A percentile compares a stretch with the other conserved stretches of the same genome.
Evolutionary conservation across 441 rosid species (phyloP).

Genomic region (Pelargonium hybrid): DNA sequence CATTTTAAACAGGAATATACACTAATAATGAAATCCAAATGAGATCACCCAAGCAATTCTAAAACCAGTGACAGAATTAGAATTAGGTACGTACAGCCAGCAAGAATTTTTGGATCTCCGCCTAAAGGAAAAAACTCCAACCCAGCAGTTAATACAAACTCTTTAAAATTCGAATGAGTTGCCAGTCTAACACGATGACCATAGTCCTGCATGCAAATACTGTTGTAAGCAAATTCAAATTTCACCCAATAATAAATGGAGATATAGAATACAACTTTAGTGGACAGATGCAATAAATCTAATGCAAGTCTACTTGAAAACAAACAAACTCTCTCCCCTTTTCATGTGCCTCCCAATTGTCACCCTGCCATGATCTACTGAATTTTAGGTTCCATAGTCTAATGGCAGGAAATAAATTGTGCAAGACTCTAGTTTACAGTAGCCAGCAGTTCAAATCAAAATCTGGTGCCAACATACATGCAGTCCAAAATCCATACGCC

Average conservation of each 20-base stretch:
- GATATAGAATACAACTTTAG: neutral
- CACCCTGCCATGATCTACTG: neutral
- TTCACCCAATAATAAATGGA: neutral
- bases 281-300: neutral
- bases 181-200: slow-evolving; percentile 99
- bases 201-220: slow-evolving; percentile 62
- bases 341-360: too few species aligned
- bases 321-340: neutral
- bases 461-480: neutral
- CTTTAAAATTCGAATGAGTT: slow-evolving; percentile 92
- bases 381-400: neutral
- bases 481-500: neutral
- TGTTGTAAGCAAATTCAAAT: slow-evolving; percentile 11
- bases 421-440: slow-evolving; percentile 1
- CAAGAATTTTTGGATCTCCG: slow-evolving; percentile 96
- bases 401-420: neutral
- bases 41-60: neutral
- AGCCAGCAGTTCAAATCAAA: neutral
- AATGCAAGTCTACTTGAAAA: neutral
- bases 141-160: slow-evolving; percentile 94
- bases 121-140: slow-evolving; percentile 93
- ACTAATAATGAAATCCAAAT: neutral
- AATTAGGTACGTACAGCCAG: slow-evolving; percentile 71
- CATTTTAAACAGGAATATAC: slow-evolving; percentile 8
- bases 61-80: slow-evolving; percentile 12